Base-by-base conservation (phyloP, 441 rosid species). In the Geranium incanum region DNA sequence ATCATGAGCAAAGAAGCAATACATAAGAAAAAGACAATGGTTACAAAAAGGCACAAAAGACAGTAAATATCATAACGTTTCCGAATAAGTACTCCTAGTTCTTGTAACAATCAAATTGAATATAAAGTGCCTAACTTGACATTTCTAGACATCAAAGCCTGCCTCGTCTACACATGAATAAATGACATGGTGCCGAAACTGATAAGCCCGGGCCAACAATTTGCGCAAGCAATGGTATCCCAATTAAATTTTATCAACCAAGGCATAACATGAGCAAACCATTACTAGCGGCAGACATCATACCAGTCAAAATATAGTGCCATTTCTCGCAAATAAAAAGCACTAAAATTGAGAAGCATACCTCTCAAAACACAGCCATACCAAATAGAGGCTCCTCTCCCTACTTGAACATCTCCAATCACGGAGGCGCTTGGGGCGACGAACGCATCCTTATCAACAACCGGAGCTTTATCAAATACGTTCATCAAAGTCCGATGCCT, bases 361-460 rank as follows among this genome's bases (percentile, higher is more conserved):
- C 99, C 97, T 85, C 99, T 90, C 74, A 94, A 79, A 71, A 94
- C 97, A 74, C 94, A 94, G 70, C 99, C 97, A 81, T 94, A 94
- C 99, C 97, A 92, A 73, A 94, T 79, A 39, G 97, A 94, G 12
- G 99, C 83, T 72, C 86, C 97, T 71, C 88, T 84, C 67, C 97
- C 99, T 36, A 94, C 86, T 74, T 80, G 94, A 73, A 94, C 95
- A 73, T 94, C 85, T 4, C 99, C 97, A 62, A 88, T 86, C 78
- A 94, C 16, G 37, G 97, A 92, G 43, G 99, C 94, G 67, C 95
- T 87, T 5, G 99, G 97, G 68, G 95, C 97, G 45, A 94, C 91
- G 81, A 94, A 94, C 33, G 92, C 87, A 72, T 84, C 91, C 83
- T 85, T 90, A 77, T 87, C 91, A 37, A 89, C 93, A 62, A 70